phyloP scores from a whole-genome alignment of 371 early-diverging fungal genomes.

The Batkoa obscura region DNA sequence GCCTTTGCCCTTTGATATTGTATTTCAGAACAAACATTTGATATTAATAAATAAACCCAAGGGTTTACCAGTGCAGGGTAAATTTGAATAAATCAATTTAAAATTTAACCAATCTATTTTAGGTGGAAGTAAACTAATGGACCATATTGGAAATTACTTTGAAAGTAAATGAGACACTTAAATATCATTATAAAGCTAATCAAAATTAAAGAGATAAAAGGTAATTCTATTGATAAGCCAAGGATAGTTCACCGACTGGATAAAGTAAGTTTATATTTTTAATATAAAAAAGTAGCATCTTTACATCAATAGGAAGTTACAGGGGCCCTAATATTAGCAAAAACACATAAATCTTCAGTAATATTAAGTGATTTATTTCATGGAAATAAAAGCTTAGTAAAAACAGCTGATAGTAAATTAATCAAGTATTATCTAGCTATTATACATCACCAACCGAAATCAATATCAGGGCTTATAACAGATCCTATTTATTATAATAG shows the following conservation, averaged over 20 bases:
- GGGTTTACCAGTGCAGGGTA: too few species aligned
- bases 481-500: background rate
- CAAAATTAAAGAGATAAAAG: background rate
- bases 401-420: background rate
- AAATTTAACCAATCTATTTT: too few species aligned
- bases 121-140: too few species aligned
- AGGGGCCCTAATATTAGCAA: constrained; percentile 1
- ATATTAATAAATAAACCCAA: too few species aligned
- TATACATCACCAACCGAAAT: background rate
- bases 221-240: background rate
- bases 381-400: background rate
- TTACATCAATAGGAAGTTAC: background rate
- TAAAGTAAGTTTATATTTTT: background rate
- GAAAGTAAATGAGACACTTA: too few species aligned
- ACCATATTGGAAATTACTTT: too few species aligned
- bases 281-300: background rate
- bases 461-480: background rate
- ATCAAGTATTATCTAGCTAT: background rate
- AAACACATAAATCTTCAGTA: background rate
- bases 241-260: constrained; percentile 3
- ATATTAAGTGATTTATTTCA: background rate
- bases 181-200: background rate
- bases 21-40: too few species aligned
- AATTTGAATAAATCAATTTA: too few species aligned
- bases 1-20: too few species aligned